Conservation (phyloP, 2,329 filamentous ascomycete genomes). For the Neophaeococcomyces mojaviensis region DNA sequence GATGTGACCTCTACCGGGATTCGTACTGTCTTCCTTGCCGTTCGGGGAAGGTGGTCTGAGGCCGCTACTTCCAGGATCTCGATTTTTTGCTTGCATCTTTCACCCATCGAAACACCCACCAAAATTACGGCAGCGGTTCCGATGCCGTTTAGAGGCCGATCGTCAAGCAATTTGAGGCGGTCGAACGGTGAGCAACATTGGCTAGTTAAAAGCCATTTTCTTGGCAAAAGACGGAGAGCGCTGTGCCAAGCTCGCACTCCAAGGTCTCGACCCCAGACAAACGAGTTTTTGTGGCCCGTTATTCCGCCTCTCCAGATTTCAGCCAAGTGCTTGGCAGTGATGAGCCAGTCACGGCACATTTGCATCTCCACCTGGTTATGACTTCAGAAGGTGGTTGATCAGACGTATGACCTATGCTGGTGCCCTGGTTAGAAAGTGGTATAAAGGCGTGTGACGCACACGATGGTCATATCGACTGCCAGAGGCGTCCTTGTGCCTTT, state of each 20-base stretch:
- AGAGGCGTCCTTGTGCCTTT: background rate
- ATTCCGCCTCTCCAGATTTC: background rate
- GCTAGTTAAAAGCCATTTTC: background rate
- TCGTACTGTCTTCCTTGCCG: too few species aligned
- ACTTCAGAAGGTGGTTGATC: constrained; percentile 3
- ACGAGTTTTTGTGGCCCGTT: background rate
- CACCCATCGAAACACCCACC: background rate
- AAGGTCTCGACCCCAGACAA: background rate
- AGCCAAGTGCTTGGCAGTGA: background rate
- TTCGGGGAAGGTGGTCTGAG: too few species aligned
- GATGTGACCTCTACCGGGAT: too few species aligned
- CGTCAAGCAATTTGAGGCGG: background rate
- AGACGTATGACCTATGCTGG: background rate
- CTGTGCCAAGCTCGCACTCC: background rate
- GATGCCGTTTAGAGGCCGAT: background rate
- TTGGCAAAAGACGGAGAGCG: background rate
- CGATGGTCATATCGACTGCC: background rate
- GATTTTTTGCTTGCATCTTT: too few species aligned
- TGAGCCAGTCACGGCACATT: background rate
- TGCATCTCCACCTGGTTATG: background rate
- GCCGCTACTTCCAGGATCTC: too few species aligned
- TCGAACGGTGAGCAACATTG: background rate
- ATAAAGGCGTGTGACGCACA: background rate
- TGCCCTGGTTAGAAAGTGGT: background rate
- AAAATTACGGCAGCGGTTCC: background rate